Conservation (phyloP, 2,329 filamentous ascomycete genomes). For the Sclerotinia nivalis region DNA sequence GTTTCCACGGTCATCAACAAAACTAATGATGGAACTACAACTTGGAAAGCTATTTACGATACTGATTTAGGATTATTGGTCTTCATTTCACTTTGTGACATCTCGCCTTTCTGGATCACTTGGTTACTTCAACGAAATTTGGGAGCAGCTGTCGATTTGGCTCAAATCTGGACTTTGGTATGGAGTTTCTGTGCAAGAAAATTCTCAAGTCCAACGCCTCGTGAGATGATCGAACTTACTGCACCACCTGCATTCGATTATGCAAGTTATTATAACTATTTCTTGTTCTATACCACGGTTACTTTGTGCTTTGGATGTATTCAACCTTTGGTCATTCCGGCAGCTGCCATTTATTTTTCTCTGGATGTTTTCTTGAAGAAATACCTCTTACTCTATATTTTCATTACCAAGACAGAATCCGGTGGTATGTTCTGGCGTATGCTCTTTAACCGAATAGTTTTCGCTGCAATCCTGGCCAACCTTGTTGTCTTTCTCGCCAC, state of each 20-base stretch:
- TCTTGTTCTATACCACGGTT: slow-evolving; percentile 90
- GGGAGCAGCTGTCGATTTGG: slow-evolving; percentile 90
- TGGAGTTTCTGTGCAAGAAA: slow-evolving; percentile 83
- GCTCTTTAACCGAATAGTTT: slow-evolving; percentile 88
- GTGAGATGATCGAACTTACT: slow-evolving; percentile 88
- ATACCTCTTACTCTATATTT: slow-evolving; percentile 91
- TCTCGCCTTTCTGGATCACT: slow-evolving; percentile 91
- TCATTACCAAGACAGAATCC: slow-evolving; percentile 94
- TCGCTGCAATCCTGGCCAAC: slow-evolving; percentile 77
- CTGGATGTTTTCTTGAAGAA: slow-evolving; percentile 92
- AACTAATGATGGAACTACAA: slow-evolving; percentile 57
- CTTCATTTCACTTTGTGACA: slow-evolving; percentile 73
- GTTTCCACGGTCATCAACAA: slow-evolving; percentile 63
- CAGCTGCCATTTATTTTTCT: slow-evolving; percentile 85
- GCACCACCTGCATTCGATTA: slow-evolving; percentile 94
- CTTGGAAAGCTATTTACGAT: slow-evolving; percentile 68
- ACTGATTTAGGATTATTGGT: slow-evolving; percentile 63
- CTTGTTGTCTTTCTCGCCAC: slow-evolving; percentile 75
- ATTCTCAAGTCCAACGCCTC: slow-evolving; percentile 83
- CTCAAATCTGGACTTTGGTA: slow-evolving; percentile 81
- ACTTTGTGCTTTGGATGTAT: slow-evolving; percentile 80
- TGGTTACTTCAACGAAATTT: slow-evolving; percentile 92
- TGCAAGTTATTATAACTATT: slow-evolving; percentile 97
- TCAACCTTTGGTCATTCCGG: slow-evolving; percentile 83
- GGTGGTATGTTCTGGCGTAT: slow-evolving; percentile 91